These are phyloP conservation scores for Emericellopsis atlantica DNA, from an alignment of 2,329 filamentous ascomycete species.

Conservation along the genomic window DNA sequence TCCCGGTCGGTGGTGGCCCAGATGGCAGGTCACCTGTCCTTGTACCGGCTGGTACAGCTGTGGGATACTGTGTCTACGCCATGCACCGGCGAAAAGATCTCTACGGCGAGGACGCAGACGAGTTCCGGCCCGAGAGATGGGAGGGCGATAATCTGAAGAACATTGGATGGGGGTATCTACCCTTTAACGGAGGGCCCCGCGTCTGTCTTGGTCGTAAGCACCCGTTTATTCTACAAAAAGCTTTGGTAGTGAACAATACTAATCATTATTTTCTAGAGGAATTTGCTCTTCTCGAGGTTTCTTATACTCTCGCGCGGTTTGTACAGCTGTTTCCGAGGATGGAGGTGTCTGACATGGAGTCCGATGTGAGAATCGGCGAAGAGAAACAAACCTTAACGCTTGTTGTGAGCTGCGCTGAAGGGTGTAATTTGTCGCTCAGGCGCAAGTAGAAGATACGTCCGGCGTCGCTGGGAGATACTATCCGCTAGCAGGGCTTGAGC, in stretches of 20 bases:
- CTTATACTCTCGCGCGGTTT: constrained; percentile 8
- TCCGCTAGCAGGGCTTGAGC: too few species aligned
- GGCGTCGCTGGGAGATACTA: too few species aligned
- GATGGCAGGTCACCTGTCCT: constrained; percentile 3
- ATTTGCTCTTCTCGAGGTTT: constrained; percentile 11
- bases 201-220: constrained; percentile 24
- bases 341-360: constrained; percentile 5
- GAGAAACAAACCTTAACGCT: constrained; percentile 10
- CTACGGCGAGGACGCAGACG: constrained; percentile 19
- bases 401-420: background rate
- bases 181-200: constrained; percentile 27
- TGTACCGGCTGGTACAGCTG: background rate
- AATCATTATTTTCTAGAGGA: constrained; percentile 7
- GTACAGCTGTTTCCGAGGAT: constrained; percentile 10
- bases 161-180: constrained; percentile 15
- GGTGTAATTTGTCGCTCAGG: background rate
- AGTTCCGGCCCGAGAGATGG: constrained; percentile 25
- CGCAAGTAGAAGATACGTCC: background rate
- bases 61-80: constrained; percentile 16
- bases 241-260: background rate
- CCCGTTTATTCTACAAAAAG: background rate
- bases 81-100: constrained; percentile 20
- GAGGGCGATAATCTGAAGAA: constrained; percentile 10
- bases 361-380: constrained; percentile 9
- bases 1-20: constrained; percentile 3